Conservation (phyloP, 2,329 filamentous ascomycete genomes). For the Graphilbum fragrans region DNA sequence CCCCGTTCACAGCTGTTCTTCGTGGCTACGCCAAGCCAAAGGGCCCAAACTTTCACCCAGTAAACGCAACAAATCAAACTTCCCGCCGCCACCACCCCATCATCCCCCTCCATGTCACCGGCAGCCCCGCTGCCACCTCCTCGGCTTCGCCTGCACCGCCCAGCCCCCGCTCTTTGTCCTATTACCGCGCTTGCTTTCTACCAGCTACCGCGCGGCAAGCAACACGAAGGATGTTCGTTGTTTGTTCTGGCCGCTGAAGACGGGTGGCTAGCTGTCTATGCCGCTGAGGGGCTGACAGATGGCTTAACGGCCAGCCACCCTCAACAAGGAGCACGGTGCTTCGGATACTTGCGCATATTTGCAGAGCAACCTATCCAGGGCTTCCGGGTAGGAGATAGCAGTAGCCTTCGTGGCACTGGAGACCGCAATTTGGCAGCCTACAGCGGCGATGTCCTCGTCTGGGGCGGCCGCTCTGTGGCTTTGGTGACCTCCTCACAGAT, state of each 20-base stretch:
- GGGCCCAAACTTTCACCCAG: no score
- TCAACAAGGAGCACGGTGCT: no score
- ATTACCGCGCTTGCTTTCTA: slow-evolving; percentile 49
- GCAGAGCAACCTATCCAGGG: slow-evolving; percentile 62
- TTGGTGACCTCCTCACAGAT: slow-evolving; percentile 21
- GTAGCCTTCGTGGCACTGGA: slow-evolving; percentile 3
- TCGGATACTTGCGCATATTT: slow-evolving; percentile 43
- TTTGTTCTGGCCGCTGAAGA: slow-evolving; percentile 46
- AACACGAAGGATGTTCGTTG: slow-evolving; percentile 4
- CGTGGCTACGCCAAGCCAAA: no score
- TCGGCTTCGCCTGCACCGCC: slow-evolving; percentile 1
- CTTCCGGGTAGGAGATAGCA: slow-evolving; percentile 32
- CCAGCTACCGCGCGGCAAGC: slow-evolving; percentile 7
- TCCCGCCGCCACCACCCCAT: not conserved
- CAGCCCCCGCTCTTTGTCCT: slow-evolving; percentile 29
- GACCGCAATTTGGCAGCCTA: no score
- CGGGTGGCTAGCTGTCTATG: slow-evolving; percentile 41
- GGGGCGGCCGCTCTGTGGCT: slow-evolving; percentile 56
- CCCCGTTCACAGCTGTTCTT: no score
- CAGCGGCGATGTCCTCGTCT: slow-evolving; percentile 39
- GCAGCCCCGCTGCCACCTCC: not conserved
- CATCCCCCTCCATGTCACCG: not conserved
- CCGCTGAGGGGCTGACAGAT: slow-evolving; percentile 14
- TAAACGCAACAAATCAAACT: no score
- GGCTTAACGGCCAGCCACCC: not conserved